Conservation (phyloP, 208 protist genomes). For the Blastocrithidia nonstop region DNA sequence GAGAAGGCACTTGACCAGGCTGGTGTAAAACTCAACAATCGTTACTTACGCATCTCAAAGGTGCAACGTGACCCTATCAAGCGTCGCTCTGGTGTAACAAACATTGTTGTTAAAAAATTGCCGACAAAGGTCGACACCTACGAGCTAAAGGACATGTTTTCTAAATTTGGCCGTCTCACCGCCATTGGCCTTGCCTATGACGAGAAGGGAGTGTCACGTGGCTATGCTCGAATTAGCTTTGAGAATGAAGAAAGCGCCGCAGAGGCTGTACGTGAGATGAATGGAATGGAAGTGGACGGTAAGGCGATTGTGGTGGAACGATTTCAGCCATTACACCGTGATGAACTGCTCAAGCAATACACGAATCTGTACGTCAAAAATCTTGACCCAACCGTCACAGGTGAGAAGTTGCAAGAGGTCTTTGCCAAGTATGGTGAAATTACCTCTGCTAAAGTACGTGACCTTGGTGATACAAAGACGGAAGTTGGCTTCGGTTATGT, state of each 20-base stretch:
- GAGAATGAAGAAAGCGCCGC: constrained; percentile 87
- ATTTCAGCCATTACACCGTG: constrained; percentile 90
- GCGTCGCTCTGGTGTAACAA: constrained; percentile 93
- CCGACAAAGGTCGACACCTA: constrained; percentile 92
- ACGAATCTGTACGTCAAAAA: constrained; percentile 99
- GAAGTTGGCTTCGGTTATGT: constrained; percentile 95
- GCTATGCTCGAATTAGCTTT: constrained; percentile 97
- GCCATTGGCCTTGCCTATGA: constrained; percentile 77
- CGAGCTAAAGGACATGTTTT: constrained; percentile 89
- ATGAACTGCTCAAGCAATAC: constrained; percentile 89
- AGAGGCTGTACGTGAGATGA: constrained; percentile 80
- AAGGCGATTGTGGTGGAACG: constrained; percentile 90
- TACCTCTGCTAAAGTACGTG: constrained; percentile 94
- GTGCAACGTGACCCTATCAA: constrained; percentile 96
- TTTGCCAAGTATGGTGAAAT: constrained; percentile 94
- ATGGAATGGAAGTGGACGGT: constrained; percentile 73
- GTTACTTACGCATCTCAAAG: constrained; percentile 96
- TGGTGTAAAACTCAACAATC: constrained; percentile 87
- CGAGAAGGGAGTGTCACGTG: constrained; percentile 82
- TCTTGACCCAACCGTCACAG: constrained; percentile 90
- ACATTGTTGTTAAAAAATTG: constrained; percentile 98
- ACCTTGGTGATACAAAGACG: constrained; percentile 52
- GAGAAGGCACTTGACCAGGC: constrained; percentile 97
- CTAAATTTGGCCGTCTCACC: constrained; percentile 89
- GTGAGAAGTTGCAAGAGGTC: constrained; percentile 86